These are phyloP conservation scores for Suillus bovinus DNA, from an alignment of 768 basidiomycete species.

Conservation along the genomic window DNA sequence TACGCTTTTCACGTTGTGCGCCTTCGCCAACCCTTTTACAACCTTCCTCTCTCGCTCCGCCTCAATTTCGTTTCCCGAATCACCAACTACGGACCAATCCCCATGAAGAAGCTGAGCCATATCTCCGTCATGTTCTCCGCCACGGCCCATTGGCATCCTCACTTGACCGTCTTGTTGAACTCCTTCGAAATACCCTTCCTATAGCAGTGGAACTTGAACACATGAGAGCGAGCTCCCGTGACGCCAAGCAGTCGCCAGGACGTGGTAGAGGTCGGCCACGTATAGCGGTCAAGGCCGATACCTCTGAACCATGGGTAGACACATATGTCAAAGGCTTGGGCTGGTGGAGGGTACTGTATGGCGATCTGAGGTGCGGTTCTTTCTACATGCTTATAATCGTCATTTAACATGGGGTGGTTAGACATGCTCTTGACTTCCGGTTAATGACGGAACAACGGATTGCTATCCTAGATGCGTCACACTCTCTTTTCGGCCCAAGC, in stretches of 20 bases:
- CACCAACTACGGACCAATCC: constrained; percentile 50
- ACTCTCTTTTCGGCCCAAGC: constrained; percentile 46
- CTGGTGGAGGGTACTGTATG: constrained; percentile 79
- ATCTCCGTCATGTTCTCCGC: constrained; percentile 69
- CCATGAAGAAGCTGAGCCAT: constrained; percentile 77
- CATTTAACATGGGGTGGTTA: constrained; percentile 22
- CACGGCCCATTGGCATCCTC: constrained; percentile 67
- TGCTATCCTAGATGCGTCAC: constrained; percentile 72
- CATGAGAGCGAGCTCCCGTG: constrained; percentile 40
- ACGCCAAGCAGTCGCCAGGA: constrained; percentile 15
- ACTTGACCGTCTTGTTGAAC: constrained; percentile 62
- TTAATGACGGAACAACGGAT: constrained; percentile 67
- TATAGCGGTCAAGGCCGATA: constrained; percentile 8
- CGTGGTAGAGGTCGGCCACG: constrained; percentile 21
- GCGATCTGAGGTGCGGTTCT: constrained; percentile 56
- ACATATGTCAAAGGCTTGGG: constrained; percentile 79
- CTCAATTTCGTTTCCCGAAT: constrained; percentile 33
- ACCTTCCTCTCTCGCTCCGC: constrained; percentile 24
- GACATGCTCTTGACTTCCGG: constrained; percentile 80
- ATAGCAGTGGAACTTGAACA: constrained; percentile 70
- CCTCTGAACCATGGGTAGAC: constrained; percentile 45
- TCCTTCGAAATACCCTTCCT: constrained; percentile 77
- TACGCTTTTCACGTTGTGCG: constrained; percentile 62
- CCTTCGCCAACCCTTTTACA: constrained; percentile 14
- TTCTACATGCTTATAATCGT: background rate